A percentile compares a stretch with the other conserved stretches of the same genome.
phyloP scores from a whole-genome alignment of 73 alveolate genomes.

The Breviolum minutum region DNA sequence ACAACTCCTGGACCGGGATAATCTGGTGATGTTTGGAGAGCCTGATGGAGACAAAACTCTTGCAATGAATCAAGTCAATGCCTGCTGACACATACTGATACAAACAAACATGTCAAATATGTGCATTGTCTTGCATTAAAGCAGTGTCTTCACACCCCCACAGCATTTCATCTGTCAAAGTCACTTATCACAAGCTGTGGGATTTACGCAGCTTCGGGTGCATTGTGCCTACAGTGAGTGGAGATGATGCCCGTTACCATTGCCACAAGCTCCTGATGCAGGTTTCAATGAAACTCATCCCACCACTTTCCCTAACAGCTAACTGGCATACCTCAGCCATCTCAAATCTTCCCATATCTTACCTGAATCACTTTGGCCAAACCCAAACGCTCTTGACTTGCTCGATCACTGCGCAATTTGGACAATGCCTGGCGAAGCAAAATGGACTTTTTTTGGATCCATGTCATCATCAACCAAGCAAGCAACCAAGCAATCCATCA shows the following conservation, averaged over 20 bases:
- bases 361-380: conserved; percentile 25
- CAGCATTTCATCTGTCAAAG: no score
- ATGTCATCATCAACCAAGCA: neutral
- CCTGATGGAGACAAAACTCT: neutral
- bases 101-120: no score
- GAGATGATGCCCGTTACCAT: conserved; percentile 47
- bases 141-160: no score
- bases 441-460: neutral
- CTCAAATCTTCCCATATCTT: no score
- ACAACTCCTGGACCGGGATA: neutral
- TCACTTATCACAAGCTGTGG: no score
- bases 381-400: conserved; percentile 4
- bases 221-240: conserved; percentile 23
- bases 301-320: no score
- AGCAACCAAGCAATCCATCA: no score
- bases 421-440: neutral
- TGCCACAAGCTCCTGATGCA: conserved; percentile 40
- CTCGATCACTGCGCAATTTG: neutral
- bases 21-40: conserved; percentile 30
- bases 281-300: neutral
- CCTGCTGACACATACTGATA: neutral
- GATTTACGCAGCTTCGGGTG: no score
- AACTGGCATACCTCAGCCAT: no score
- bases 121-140: no score
- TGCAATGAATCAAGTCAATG: conserved; percentile 42